phyloP scores from a whole-genome alignment of 371 early-diverging fungal species.

The Choanephora cucurbitarum region DNA sequence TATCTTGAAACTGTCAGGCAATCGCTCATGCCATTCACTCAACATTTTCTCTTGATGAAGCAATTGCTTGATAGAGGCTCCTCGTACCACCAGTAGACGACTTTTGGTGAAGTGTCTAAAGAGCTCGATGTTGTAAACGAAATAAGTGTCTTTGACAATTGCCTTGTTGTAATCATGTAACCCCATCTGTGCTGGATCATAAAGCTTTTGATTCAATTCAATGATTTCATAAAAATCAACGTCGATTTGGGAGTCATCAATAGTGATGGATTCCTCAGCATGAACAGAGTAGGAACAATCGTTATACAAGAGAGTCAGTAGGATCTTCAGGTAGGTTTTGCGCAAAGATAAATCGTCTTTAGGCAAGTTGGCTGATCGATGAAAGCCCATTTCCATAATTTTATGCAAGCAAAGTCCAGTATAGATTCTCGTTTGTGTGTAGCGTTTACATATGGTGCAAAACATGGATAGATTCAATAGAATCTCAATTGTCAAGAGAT shows the following conservation, averaged over 20 bases:
- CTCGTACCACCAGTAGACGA: constrained; percentile 3
- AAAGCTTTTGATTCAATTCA: constrained; percentile 17
- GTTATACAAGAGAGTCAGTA: constrained; percentile 31
- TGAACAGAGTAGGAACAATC: constrained; percentile 25
- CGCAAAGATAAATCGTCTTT: constrained; percentile 14
- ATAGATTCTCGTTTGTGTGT: constrained; percentile 36
- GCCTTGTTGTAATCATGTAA: constrained; percentile 36
- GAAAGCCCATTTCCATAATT: constrained; percentile 24
- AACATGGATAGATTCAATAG: constrained; percentile 34
- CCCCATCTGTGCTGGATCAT: constrained; percentile 3
- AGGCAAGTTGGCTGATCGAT: constrained; percentile 18
- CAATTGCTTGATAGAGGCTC: constrained; percentile 18
- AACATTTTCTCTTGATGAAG: constrained; percentile 19
- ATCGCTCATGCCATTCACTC: constrained; percentile 13
- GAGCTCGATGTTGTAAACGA: constrained; percentile 38
- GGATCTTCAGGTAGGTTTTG: constrained; percentile 26
- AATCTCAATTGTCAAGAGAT: constrained; percentile 32
- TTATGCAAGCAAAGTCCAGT: constrained; percentile 33
- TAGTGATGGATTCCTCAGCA: constrained; percentile 16
- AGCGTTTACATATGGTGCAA: constrained; percentile 29
- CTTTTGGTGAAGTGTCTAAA: constrained; percentile 17
- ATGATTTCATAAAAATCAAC: constrained; percentile 35
- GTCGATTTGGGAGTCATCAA: constrained; percentile 27
- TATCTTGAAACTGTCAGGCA: constrained; percentile 11
- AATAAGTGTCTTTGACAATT: constrained; percentile 44